Evolutionary conservation across 805 yeast species (phyloP), one percentile per base, ranked within the genome.

Genomic region (Saccharomycopsis selenospora): DNA sequence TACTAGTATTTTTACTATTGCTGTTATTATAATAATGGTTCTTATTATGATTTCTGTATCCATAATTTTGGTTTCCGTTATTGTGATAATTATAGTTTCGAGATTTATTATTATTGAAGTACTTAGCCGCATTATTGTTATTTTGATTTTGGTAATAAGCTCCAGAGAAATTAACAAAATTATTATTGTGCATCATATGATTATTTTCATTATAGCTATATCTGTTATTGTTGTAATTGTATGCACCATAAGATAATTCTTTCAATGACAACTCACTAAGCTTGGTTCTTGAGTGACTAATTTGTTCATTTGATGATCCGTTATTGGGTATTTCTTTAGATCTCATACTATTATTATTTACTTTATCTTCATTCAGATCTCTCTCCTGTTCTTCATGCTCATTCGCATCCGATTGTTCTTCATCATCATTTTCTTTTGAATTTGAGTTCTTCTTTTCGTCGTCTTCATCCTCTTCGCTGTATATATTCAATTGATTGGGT

Each of bases 381-480:
- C 42, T 36, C 17, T 40, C 40, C 24, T 40, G 30, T 43, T 38
- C 43, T 11, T 47, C 4, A 17, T 2, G 18, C 23, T 38, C 33
- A 25, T 33, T 50, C 10, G 56, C 57, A 28, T 57, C 58, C 41
- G 57, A 45, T 2, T 56, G 52, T 33, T 33, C 38, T 59, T 63
- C 20, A 61, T 36, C 22, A 60, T 20, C 20, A 36, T 29, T 17
- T 3, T 13, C 14, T 7, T 18, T 20, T 20, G 30, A 17, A 29
- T 3, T 18, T 10, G 3, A 13, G 18, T 18, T 13, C 10, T 11
- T 2, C 22, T 28, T 20, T 40, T 41, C 47, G 24, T 47, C 49
- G 2, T 48, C 51, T 13, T 26, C 38, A 4, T 52, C 49, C 26
- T 46, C 47, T 29, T 56, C 63, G 4, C 58, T 58, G 42, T 62